These are phyloP conservation scores for Chaetomiaceae sp. DNA, from an alignment of 2,329 filamentous ascomycete species.

Conservation along the genomic window DNA sequence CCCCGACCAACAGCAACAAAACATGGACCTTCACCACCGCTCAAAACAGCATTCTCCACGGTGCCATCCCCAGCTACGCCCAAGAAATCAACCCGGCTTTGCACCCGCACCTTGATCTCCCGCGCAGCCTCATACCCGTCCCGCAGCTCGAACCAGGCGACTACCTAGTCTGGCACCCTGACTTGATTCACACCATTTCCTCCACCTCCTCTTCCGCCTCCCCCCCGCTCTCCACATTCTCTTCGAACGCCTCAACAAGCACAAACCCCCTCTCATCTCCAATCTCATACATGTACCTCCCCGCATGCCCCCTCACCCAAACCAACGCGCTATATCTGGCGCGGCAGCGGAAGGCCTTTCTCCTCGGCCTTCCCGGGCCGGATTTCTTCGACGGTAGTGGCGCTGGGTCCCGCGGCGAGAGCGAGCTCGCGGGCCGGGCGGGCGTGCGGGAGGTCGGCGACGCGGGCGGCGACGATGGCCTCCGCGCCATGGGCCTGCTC, in stretches of 20 bases:
- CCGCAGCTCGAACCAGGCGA: conserved; percentile 66
- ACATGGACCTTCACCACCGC: conserved; percentile 50
- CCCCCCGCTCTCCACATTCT: too few relatives aligned
- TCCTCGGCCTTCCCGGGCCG: conserved; percentile 36
- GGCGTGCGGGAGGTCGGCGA: conserved; percentile 35
- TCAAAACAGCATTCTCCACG: conserved; percentile 54
- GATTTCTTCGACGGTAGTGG: conserved; percentile 30
- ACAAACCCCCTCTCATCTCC: too few relatives aligned
- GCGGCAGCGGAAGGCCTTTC: conserved; percentile 37
- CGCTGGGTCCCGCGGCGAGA: conserved; percentile 28
- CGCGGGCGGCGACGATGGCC: conserved; percentile 34
- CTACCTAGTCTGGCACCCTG: conserved; percentile 70
- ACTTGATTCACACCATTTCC: conserved; percentile 58
- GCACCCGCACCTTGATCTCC: conserved; percentile 66
- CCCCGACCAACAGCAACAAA: conserved; percentile 29
- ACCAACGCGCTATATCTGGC: conserved; percentile 38
- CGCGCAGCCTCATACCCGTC: conserved; percentile 62
- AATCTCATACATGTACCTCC: conserved; percentile 36
- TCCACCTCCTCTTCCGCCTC: too few relatives aligned
- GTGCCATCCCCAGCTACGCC: conserved; percentile 60
- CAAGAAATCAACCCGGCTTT: conserved; percentile 64
- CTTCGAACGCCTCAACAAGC: too few relatives aligned
- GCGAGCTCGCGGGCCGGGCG: conserved; percentile 30
- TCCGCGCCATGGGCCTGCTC: conserved; percentile 37
- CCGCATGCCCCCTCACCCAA: conserved; percentile 37